A percentile compares a stretch with the other conserved stretches of the same genome.
Evolutionary conservation across 306 rosid species (phyloP).

Genomic region (Medicago lupulina): DNA sequence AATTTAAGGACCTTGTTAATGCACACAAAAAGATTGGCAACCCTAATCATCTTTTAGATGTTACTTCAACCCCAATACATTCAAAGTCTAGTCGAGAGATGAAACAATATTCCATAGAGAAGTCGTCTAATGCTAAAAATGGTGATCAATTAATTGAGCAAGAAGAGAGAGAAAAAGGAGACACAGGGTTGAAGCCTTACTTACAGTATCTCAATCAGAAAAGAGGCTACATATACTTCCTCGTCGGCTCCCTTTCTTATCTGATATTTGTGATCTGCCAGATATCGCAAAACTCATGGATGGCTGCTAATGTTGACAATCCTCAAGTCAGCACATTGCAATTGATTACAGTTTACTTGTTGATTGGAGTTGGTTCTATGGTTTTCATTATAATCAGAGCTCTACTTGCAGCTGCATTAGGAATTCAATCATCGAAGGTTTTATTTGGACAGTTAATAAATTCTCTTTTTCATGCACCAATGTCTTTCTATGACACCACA

Average conservation of each 20-base stretch:
- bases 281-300: slow-evolving; percentile 55
- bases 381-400: slow-evolving; percentile 37
- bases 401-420: slow-evolving; percentile 33
- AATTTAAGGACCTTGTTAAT: slow-evolving; percentile 63
- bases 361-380: slow-evolving; percentile 41
- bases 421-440: slow-evolving; percentile 49
- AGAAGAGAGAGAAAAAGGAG: slow-evolving; percentile 52
- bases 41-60: slow-evolving; percentile 14
- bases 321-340: slow-evolving; percentile 31
- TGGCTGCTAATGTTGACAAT: slow-evolving; percentile 56
- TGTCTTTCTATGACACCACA: slow-evolving; percentile 67
- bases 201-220: slow-evolving; percentile 55
- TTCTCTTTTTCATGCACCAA: slow-evolving; percentile 64
- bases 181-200: slow-evolving; percentile 57
- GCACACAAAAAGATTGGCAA: slow-evolving; percentile 56
- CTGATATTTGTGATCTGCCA: slow-evolving; percentile 45
- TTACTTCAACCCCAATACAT: neutral
- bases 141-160: slow-evolving; percentile 37
- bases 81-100: slow-evolving; percentile 34
- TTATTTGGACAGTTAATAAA: slow-evolving; percentile 45
- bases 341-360: slow-evolving; percentile 46
- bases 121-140: neutral
- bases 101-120: slow-evolving; percentile 7
- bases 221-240: slow-evolving; percentile 49
- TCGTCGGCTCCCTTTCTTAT: slow-evolving; percentile 23